Evolutionary conservation across 2,329 filamentous ascomycete genomes (phyloP), one percentile per base, ranked within the genome.

Genomic region (Colletotrichum eremochloae): DNA sequence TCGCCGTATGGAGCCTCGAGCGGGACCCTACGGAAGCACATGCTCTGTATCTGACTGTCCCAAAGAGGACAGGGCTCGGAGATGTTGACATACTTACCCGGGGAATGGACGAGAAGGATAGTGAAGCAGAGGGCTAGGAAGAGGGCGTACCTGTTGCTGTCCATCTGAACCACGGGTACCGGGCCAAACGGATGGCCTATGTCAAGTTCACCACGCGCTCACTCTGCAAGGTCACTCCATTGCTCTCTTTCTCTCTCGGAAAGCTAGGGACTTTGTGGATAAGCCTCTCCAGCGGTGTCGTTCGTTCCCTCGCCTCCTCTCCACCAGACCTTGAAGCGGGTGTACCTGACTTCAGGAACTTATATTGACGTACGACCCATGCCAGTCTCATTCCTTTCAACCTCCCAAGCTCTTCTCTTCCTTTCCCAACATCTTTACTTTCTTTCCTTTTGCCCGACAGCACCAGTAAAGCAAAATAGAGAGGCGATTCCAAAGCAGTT

Each of bases 291-390:
- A 64, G 48, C 31, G 65, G 53, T 33, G 38, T 61, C 56, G 55
- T 40, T 42, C 55, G 12, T 72, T 70, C 66, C 66, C 60, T 72
- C 67, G 66, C 67, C 70, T 65, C 53, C 58, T 57, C 40, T 61
- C 50, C 33, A 48, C 33, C 66, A 61, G 33, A 60, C 46, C 60
- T 60, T 56, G 56, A n/a, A 60, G 60, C 70, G 70, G 70, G 67
- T 72, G 70, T 72, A 52, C 70, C 70, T 72, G 70, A 65, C 53
- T 65, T 65, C 38, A 72, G 67, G 70, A 72, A 72, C 70, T 72
- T 72, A 72, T 72, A 72, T 72, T 72, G 70, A 72, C 70, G 70
- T 70, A 72, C 70, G 56, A 31, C 70, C 70, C 70, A 72, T 72
- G 48, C 70, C 70, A 72, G 70, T 62, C 38, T 57, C 70, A 61